phyloP scores from a whole-genome alignment of 371 early-diverging fungal species.

The Chytridium lagenaria region DNA sequence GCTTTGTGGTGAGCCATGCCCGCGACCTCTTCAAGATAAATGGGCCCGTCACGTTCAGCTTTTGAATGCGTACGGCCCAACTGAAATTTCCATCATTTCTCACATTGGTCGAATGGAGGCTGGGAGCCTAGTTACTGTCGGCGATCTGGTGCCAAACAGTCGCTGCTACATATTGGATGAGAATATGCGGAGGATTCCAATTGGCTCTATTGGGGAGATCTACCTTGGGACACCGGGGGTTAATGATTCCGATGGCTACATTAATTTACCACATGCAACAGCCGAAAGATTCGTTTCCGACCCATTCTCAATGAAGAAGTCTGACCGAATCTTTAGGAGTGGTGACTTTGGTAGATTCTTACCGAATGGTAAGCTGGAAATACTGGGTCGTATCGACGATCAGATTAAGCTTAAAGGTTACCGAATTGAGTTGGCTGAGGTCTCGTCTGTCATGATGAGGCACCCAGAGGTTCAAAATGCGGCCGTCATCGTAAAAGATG shows the following conservation, averaged over 20 bases:
- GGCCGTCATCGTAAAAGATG: slow-evolving; percentile 27
- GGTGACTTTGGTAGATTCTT: slow-evolving; percentile 32
- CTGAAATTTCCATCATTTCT: slow-evolving; percentile 27
- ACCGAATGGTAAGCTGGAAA: slow-evolving; percentile 28
- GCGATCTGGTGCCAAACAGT: slow-evolving; percentile 14
- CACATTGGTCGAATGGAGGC: not conserved
- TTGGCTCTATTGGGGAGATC: slow-evolving; percentile 36
- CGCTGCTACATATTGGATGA: slow-evolving; percentile 27
- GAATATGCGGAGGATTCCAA: slow-evolving; percentile 19
- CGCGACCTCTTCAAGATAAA: slow-evolving; percentile 34
- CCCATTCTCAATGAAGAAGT: not conserved
- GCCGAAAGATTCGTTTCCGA: slow-evolving; percentile 35
- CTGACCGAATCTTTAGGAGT: slow-evolving; percentile 28
- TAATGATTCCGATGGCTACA: slow-evolving; percentile 35
- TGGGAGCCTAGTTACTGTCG: slow-evolving; percentile 10
- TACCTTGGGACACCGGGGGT: slow-evolving; percentile 20
- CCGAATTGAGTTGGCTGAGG: slow-evolving; percentile 55
- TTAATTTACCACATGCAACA: slow-evolving; percentile 37
- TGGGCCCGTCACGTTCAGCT: slow-evolving; percentile 26
- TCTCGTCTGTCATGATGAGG: slow-evolving; percentile 17
- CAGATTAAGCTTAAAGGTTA: slow-evolving; percentile 56
- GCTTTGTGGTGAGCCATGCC: slow-evolving; percentile 33
- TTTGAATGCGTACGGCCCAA: slow-evolving; percentile 45
- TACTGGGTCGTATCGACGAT: slow-evolving; percentile 47
- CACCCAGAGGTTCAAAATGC: slow-evolving; percentile 17